Base-by-base conservation (phyloP, 306 rosid species). In the Hippophae tibetana region DNA sequence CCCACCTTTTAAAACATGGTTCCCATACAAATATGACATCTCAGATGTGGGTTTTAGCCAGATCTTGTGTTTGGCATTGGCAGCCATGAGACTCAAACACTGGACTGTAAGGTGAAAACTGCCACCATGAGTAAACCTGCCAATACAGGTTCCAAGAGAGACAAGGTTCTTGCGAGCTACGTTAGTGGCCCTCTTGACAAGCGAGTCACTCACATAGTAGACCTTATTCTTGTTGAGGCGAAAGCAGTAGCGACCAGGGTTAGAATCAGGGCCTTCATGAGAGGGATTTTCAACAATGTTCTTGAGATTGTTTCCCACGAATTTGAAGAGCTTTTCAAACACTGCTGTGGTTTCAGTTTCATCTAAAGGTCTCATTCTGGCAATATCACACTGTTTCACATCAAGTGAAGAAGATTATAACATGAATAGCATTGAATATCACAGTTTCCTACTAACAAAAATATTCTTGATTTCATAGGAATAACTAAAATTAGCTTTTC, bases 31-130 rank as follows among this genome's bases (percentile, higher is more conserved):
- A 58, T 81, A 87, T 0, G 89, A 78, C 98, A 87, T 87, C 85
- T 87, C 96, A 0, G 96, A 85, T 1, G 86, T 83, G 14, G 95
- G 86, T 49, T 92, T 87, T 62, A 92, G 93, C 96, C 95, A 92
- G 5, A 87, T 96, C 81, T 87, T 87, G 70, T 92, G 98, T 60
- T 81, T 87, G 6, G 96, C 93, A 38, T 92, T 85, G 25, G 95
- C 49, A 5, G 98, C 86, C 48, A 85, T 49, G 3, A 87, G 42
- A 54, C 74, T 69, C 10, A 87, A 64, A 9, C 87, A 79, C 47
- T 87, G 96, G 8, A 83, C 84, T 0, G 89, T 87, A 54, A 87
- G 73, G 63, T 92, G 98, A 61, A 92, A 87, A 55, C 50, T 92
- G 7, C 98, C 96, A 13, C 88, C 89, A 12, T 85, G 96, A 10